Evolutionary conservation across 73 alveolate species (phyloP).

Genomic region (Paramecium biaurelia): DNA sequence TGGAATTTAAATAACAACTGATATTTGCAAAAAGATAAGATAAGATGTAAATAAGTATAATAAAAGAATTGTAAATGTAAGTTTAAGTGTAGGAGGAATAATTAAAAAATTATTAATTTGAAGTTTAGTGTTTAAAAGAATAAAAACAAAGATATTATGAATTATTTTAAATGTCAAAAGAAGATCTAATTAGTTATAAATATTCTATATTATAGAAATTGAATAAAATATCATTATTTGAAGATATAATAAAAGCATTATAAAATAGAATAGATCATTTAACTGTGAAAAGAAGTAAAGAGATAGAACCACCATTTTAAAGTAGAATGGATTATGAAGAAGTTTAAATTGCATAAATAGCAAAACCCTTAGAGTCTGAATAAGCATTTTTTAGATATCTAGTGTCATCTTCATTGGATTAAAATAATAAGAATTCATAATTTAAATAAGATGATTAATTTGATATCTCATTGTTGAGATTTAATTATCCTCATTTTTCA

Average conservation of each 20-base stretch:
- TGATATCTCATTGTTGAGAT: not conserved
- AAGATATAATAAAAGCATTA: not conserved
- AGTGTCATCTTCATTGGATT: not conserved
- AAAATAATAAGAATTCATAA: not conserved
- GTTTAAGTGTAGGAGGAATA: not conserved
- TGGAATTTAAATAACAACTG: not conserved
- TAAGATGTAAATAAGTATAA: not conserved
- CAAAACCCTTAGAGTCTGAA: not conserved
- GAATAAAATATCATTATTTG: not conserved
- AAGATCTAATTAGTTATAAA: not conserved
- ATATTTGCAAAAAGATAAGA: not conserved
- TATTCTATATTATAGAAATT: not conserved
- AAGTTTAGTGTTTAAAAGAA: not conserved
- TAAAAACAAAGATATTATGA: not conserved
- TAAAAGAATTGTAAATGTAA: not conserved
- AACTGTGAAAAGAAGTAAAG: constrained; percentile 17
- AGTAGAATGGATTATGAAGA: not conserved
- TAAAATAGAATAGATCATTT: not conserved
- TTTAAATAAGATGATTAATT: not conserved
- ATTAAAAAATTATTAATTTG: not conserved
- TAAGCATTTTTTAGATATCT: not conserved
- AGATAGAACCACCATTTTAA: not conserved
- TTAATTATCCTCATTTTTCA: not conserved
- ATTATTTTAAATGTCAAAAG: not conserved
- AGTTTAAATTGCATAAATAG: not conserved